Conservation (phyloP, 2,329 filamentous ascomycete genomes). For the Exophiala viscosa region DNA sequence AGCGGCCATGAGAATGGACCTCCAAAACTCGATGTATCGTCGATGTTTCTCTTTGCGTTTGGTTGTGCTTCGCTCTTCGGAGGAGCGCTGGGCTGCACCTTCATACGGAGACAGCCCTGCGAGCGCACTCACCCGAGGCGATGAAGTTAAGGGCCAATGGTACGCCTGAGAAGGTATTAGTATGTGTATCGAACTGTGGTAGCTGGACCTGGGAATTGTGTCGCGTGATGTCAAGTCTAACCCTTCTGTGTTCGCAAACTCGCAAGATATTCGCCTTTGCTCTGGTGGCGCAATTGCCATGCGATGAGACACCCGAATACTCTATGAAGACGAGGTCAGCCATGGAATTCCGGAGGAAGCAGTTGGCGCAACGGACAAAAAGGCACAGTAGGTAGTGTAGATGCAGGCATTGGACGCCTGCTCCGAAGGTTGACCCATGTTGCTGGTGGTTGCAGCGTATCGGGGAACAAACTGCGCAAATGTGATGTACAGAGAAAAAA, state of each 20-base stretch:
- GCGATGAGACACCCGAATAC: conserved; percentile 59
- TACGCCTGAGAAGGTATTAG: conserved; percentile 53
- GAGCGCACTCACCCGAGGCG: conserved; percentile 75
- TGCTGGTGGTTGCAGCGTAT: neutral
- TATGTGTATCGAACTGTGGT: conserved; percentile 24
- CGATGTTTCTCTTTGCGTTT: conserved; percentile 1
- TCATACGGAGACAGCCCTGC: conserved; percentile 36
- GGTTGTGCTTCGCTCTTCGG: neutral
- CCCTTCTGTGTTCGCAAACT: conserved; percentile 80
- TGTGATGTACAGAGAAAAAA: neutral
- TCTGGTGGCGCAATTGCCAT: conserved; percentile 58
- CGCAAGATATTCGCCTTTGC: conserved; percentile 67
- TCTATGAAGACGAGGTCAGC: conserved; percentile 40
- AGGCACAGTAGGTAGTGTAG: conserved; percentile 72
- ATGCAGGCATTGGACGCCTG: conserved; percentile 79
- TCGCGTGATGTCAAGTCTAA: conserved; percentile 36
- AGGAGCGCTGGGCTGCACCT: conserved; percentile 57
- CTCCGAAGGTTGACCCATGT: conserved; percentile 71
- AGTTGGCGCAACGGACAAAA: conserved; percentile 57
- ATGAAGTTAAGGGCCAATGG: conserved; percentile 86
- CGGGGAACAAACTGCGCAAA: neutral
- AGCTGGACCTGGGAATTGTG: neutral
- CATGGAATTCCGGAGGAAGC: conserved; percentile 1
- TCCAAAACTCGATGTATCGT: conserved; percentile 12
- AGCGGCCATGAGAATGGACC: conserved; percentile 15